These are phyloP conservation scores for Coemansia biformis DNA, from an alignment of 192 early-diverging fungal genomes.

Conservation along the genomic window DNA sequence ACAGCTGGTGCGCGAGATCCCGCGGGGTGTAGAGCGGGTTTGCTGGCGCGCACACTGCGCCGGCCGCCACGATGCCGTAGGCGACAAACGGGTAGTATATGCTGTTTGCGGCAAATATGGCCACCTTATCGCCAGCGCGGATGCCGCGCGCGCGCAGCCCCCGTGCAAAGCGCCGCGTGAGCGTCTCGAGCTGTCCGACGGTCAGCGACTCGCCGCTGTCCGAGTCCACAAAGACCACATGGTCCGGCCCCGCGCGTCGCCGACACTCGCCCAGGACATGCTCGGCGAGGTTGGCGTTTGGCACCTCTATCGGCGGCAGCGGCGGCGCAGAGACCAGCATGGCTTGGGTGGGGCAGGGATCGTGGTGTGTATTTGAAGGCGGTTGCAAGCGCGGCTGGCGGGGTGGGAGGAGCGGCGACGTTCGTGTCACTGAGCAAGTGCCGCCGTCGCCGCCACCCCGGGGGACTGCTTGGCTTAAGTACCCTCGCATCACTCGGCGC, in stretches of 20 bases:
- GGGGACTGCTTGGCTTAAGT: too few species aligned
- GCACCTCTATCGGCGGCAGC: constrained; percentile 29
- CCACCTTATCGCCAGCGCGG: constrained; percentile 64
- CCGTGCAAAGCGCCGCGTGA: constrained; percentile 12
- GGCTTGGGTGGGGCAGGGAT: neutral
- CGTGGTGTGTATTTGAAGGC: too few species aligned
- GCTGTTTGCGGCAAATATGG: constrained; percentile 43
- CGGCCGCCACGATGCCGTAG: constrained; percentile 58
- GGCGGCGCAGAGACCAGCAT: constrained; percentile 3
- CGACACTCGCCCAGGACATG: constrained; percentile 28
- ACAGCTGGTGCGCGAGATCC: constrained; percentile 77
- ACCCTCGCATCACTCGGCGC: too few species aligned
- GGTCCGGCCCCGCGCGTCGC: constrained; percentile 1
- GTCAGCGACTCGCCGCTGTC: constrained; percentile 11
- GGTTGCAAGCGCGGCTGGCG: too few species aligned
- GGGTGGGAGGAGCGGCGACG: too few species aligned
- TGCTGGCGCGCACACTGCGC: constrained; percentile 62
- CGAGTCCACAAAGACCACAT: constrained; percentile 39
- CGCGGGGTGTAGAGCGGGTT: constrained; percentile 76
- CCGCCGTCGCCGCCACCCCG: too few species aligned
- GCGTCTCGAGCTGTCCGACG: constrained; percentile 11
- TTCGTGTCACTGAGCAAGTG: too few species aligned
- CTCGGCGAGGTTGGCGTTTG: constrained; percentile 17
- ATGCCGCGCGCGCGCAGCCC: constrained; percentile 46
- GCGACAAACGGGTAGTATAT: constrained; percentile 64